Base-by-base conservation (phyloP, 2,329 filamentous ascomycete genomes). In the Xylaria sp. region DNA sequence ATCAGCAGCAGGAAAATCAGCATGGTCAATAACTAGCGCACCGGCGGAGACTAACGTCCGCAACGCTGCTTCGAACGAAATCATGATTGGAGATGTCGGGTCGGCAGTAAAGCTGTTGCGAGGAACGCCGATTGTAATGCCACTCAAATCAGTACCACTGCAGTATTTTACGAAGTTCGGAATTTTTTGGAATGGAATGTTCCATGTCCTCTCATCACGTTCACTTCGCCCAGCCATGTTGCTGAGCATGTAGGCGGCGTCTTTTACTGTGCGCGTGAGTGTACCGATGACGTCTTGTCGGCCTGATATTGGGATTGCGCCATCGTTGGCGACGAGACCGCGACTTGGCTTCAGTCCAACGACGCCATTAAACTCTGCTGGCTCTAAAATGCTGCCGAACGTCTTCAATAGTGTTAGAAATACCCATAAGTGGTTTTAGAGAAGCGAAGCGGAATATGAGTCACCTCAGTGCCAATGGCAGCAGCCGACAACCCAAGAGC, bases 221-320 rank as follows among this genome's bases (percentile, higher is more conserved):
- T 23, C 46, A 20, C 46, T 28, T 28, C 28, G 28, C 28, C 91
- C 90, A 3, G 88, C 86, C 46, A 94, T 92, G 3, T 86, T 86
- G 64, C 89, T 83, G 1, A 93, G 83, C 2, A 87, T 81, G 70
- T 89, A 86, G 0, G 87, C 87, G 0, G 90, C 90, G 74, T 94
- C 91, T 15, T 84, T 84, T 2, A 94, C 87, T 0, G 86, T 91
- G 25, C 88, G 84, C 0, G 87, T 88, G 79, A 94, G 88, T 0
- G 86, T 84, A 0, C 91, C 91, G 0, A 92, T 83, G 0, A 87
- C 90, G 73, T 94, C 91, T 74, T 91, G 89, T 72, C 89, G 86
- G 39, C 85, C 79, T 2, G 85, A 87, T 3, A 93, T 88, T 0
- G 91, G 91, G 12, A 93, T 86, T 1, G 92, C 90, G 4, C 91